phyloP scores from a whole-genome alignment of 495 filamentous ascomycete genomes.

The Staphylotrichum longicolle region DNA sequence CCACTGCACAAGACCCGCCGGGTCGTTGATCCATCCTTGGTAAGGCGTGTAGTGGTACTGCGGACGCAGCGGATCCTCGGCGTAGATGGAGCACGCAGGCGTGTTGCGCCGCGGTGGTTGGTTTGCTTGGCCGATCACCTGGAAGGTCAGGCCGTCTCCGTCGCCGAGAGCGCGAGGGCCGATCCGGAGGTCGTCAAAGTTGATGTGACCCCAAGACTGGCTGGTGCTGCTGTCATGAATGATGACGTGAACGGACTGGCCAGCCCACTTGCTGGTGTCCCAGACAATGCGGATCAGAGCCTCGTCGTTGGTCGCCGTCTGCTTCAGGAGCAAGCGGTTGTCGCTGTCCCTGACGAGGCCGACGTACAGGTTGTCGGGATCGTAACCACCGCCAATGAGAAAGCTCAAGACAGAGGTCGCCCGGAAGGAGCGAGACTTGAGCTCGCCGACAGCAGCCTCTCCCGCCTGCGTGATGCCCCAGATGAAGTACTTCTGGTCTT shows the following conservation, averaged over 20 bases:
- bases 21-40: constrained; percentile 15
- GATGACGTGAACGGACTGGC: constrained; percentile 4
- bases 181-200: constrained; percentile 13
- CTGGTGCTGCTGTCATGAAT: constrained; percentile 10
- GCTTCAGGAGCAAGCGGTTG: constrained; percentile 7
- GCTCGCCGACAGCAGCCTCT: constrained; percentile 8
- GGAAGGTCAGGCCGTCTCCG: constrained; percentile 9
- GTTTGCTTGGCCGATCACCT: constrained; percentile 10
- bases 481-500: constrained; percentile 11
- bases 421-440: constrained; percentile 2
- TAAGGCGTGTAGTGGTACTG: constrained; percentile 13
- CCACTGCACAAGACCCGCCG: constrained; percentile 8
- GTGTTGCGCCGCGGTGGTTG: background rate
- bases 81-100: background rate
- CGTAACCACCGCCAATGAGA: constrained; percentile 6
- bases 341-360: constrained; percentile 11
- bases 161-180: background rate
- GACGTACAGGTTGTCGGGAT: constrained; percentile 9
- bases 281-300: constrained; percentile 11
- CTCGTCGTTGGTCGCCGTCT: constrained; percentile 11
- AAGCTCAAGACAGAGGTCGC: constrained; percentile 10
- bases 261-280: constrained; percentile 9
- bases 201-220: constrained; percentile 12
- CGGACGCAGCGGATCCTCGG: constrained; percentile 9
- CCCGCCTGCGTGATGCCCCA: constrained; percentile 5